Percentiles rank a stretch among this genome's conserved stretches.
Conservation (phyloP, 306 rosid genomes). For the Oxytropis ochrocephala region DNA sequence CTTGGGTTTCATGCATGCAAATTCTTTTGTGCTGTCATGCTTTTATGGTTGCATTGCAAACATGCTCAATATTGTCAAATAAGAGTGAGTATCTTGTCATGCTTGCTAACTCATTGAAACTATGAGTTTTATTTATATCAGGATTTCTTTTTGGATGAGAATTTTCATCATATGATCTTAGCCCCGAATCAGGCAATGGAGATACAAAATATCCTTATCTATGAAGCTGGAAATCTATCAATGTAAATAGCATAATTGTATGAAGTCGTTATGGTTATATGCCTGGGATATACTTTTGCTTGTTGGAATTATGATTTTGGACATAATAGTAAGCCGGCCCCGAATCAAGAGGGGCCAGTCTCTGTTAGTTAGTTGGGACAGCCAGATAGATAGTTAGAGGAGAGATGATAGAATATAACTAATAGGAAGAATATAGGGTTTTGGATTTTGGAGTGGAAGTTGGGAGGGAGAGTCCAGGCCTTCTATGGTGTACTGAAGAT, state of each 20-base stretch:
- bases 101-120: not conserved
- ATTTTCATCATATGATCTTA: not conserved
- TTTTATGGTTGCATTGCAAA: not conserved
- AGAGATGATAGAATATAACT: not conserved
- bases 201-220: not conserved
- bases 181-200: not conserved
- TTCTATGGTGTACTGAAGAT: not conserved
- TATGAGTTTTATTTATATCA: not conserved
- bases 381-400: not conserved
- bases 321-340: not conserved
- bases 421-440: not conserved
- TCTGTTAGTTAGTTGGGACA: not conserved
- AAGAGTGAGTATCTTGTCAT: not conserved
- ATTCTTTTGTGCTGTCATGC: not conserved
- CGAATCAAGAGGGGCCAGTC: not conserved
- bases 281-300: not conserved
- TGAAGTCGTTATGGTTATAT: not conserved
- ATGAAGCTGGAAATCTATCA: not conserved
- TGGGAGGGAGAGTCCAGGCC: not conserved
- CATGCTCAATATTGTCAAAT: not conserved
- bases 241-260: not conserved
- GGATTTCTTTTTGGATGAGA: not conserved
- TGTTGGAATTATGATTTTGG: not conserved
- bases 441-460: not conserved
- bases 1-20: not conserved